Base-by-base conservation (phyloP, 768 basidiomycete species). In the Psilocybe azurescens region DNA sequence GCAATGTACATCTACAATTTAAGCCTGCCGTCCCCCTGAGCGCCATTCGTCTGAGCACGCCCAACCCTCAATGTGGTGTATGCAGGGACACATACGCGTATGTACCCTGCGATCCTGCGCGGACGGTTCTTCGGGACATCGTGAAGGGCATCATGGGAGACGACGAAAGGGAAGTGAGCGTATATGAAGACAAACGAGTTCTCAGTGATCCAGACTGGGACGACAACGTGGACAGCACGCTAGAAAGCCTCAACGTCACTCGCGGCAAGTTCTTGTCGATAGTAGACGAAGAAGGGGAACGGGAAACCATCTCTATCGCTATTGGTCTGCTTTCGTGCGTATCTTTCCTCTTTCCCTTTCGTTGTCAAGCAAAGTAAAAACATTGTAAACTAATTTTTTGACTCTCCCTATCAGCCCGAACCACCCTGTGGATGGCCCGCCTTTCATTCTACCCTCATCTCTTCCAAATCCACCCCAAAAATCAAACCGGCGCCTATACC, bases 201-300 rank as follows among this genome's bases (percentile, higher is more conserved):
- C 76, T 99, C 58, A 90, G 88, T 65, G 97, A 99, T 69, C 94
- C 94, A 6, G 97, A 99, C 70, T 97, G 91, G 83, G 90, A 94
- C 50, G 96, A 98, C 68, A 98, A 98, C 68, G 72, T 85, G 62
- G 89, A 85, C 2, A 83, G 90, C 63, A 94, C 93, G 51, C 72
- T 99, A 66, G 91, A 87, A 65, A 92, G 93, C 66, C 70, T 99
- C 58, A 90, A 86, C 51, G 87, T 97, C 33, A 86, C 83, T 0
- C 77, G 89, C 58, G 95, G 96, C 46, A 95, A 89, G 77, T 97
- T 97, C 77, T 70, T 99, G 70, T 87, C 88, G 4, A 90, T 98
- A 36, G 89, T 89, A 3, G 95, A 98, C 72, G 95, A 97, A 68
- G 93, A 96, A 32, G 91, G 86, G 5, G 88, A 87, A 60, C 83